These are phyloP conservation scores for Zasmidium cellare DNA, from an alignment of 2,329 filamentous ascomycete genomes.

Conservation along the genomic window DNA sequence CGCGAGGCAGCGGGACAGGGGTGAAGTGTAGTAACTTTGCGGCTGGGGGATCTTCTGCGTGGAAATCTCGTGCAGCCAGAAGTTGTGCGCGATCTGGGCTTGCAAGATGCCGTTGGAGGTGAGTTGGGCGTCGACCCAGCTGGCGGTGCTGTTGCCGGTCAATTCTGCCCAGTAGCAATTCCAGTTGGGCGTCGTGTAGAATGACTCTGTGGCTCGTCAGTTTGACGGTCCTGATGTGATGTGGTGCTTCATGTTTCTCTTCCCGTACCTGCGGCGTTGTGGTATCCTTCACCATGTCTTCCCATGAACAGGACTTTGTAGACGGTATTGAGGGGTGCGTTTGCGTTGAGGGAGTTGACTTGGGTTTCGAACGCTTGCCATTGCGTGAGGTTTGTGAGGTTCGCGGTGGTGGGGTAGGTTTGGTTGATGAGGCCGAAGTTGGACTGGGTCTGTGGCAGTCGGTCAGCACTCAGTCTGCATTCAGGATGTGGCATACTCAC, in stretches of 20 bases:
- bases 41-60: conserved; percentile 60
- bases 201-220: too few species aligned
- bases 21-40: conserved; percentile 66
- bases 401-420: conserved; percentile 56
- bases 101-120: conserved; percentile 59
- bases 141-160: conserved; percentile 62
- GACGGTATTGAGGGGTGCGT: conserved; percentile 51
- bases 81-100: conserved; percentile 59
- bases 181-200: conserved; percentile 68
- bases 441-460: conserved; percentile 48
- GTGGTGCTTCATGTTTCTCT: too few species aligned
- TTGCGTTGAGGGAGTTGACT: conserved; percentile 57
- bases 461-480: neutral
- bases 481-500: conserved; percentile 41
- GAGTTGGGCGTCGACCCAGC: conserved; percentile 66
- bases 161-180: conserved; percentile 65
- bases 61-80: conserved; percentile 59
- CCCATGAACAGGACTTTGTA: conserved; percentile 72
- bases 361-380: conserved; percentile 66
- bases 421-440: conserved; percentile 69
- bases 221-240: too few species aligned
- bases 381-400: conserved; percentile 53
- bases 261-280: conserved; percentile 66
- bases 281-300: conserved; percentile 67
- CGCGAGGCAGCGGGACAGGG: conserved; percentile 61